Evolutionary conservation across 2,329 filamentous ascomycete genomes (phyloP), one percentile per base, ranked within the genome.

Genomic region (Cladosporium sp.): DNA sequence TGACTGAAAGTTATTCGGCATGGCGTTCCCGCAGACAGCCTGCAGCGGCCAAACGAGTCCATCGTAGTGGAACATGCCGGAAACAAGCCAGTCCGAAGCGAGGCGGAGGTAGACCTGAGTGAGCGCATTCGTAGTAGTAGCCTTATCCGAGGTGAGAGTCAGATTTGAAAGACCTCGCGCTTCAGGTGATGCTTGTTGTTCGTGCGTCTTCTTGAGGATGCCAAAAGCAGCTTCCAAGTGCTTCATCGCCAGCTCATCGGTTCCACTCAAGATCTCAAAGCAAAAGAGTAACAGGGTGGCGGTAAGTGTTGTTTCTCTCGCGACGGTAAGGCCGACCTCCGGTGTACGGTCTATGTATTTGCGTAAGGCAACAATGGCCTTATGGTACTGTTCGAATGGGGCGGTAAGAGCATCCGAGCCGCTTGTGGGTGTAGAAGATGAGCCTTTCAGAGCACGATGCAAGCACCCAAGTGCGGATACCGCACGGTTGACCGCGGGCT

Each of bases 251-350:
- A 50, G 18, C 16, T 50, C 39, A 29, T 55, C 53, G 7, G 48
- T 41, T 4, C 53, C 51, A 18, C 39, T 27, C 9, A 51, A 38
- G 6, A 50, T 38, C 15, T 55, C 53, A 18, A 55, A 53, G 30
- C 43, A 53, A 39, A 55, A 55, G 15, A 55, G 43, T 5, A 55
- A 39, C 35, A 55, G 30, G 25, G 43, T 53, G 18, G 48, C 38
- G n/a, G 45, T 20, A 11, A 55, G 35, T 4, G 52, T 49, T 9
- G 49, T 41, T 18, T 51, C 53, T 8, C 38, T 33, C 11, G 43
- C 35, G 9, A 30, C 22, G 7, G 11, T 22, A 11, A 38, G 15
- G 15, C 35, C 35, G 8, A 38, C 9, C 25, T 47, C 33, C 11
- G 43, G 43, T 2, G 43, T n/a, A 20, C 33, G 22, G 11, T 47